Evolutionary conservation across 1,284 basidiomycete genomes (phyloP).

Genomic region (Rhizopogon parksii): DNA sequence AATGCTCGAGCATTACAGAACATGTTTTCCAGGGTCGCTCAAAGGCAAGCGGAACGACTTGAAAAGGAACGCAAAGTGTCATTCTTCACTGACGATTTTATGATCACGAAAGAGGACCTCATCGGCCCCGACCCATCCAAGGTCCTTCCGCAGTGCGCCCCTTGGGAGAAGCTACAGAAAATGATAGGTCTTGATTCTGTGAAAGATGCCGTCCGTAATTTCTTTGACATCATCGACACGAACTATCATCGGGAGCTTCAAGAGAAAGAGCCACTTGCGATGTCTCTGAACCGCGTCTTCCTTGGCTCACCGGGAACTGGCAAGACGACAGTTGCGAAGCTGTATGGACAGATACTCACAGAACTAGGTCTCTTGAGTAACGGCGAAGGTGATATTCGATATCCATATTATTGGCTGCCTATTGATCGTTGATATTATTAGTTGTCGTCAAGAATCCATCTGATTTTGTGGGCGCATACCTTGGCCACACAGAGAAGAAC

Average conservation of each 20-base stretch:
- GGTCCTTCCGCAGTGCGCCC: constrained; percentile 37
- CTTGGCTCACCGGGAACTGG: constrained; percentile 61
- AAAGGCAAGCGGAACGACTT: constrained; percentile 48
- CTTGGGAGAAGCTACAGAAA: constrained; percentile 46
- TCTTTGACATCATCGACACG: constrained; percentile 39
- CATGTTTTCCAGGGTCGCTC: constrained; percentile 37
- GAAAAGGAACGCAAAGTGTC: constrained; percentile 35
- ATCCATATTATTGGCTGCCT: not conserved
- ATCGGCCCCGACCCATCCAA: constrained; percentile 57
- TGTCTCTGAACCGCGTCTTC: constrained; percentile 58
- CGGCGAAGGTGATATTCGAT: constrained; percentile 46
- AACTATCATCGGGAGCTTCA: constrained; percentile 55
- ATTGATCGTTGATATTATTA: constrained; percentile 17
- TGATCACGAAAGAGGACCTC: constrained; percentile 45
- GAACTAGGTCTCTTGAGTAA: constrained; percentile 57
- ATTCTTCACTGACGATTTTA: constrained; percentile 38
- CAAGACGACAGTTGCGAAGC: constrained; percentile 59
- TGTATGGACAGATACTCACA: constrained; percentile 55
- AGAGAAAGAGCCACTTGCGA: constrained; percentile 44
- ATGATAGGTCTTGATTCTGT: constrained; percentile 51
- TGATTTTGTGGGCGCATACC: constrained; percentile 48
- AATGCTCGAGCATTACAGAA: constrained; percentile 57
- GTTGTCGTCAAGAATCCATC: constrained; percentile 61
- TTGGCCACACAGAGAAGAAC: constrained; percentile 56
- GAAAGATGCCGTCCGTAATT: constrained; percentile 45